Evolutionary conservation across 352 stramenopile genomes (phyloP).

Genomic region (Pythium rishiriense): DNA sequence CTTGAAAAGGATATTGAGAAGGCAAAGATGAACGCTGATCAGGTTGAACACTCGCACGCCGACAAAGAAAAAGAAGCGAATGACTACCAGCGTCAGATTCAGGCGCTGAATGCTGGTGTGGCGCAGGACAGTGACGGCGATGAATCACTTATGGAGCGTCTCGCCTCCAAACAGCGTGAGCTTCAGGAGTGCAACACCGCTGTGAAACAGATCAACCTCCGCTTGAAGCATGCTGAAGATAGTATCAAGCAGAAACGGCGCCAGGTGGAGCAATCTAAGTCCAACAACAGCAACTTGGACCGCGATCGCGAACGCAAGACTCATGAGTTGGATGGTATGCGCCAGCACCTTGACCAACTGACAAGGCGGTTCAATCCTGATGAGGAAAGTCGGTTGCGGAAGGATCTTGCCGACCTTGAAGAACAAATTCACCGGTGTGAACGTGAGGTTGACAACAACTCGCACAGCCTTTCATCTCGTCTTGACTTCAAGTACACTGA

Average conservation of each 20-base stretch:
- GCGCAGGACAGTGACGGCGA: slow-evolving; percentile 72
- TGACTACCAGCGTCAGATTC: slow-evolving; percentile 82
- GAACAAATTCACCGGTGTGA: slow-evolving; percentile 65
- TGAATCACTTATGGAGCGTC: slow-evolving; percentile 72
- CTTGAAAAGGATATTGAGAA: slow-evolving; percentile 86
- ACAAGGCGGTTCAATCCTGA: slow-evolving; percentile 74
- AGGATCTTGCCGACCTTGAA: slow-evolving; percentile 61
- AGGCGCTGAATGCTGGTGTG: slow-evolving; percentile 86
- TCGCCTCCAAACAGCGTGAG: slow-evolving; percentile 78
- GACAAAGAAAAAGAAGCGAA: slow-evolving; percentile 67
- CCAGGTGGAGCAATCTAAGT: slow-evolving; percentile 69
- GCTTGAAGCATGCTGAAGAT: slow-evolving; percentile 92
- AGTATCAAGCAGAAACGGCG: slow-evolving; percentile 75
- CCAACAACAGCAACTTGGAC: slow-evolving; percentile 75
- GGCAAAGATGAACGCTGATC: slow-evolving; percentile 59
- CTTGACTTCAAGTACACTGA: slow-evolving; percentile 97
- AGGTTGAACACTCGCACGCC: slow-evolving; percentile 45
- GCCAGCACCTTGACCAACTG: slow-evolving; percentile 50
- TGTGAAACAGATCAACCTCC: slow-evolving; percentile 92
- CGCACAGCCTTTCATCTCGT: slow-evolving; percentile 92
- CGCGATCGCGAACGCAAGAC: slow-evolving; percentile 67
- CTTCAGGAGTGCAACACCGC: slow-evolving; percentile 77
- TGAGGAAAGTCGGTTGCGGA: slow-evolving; percentile 66
- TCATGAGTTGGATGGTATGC: slow-evolving; percentile 65
- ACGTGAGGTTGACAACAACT: slow-evolving; percentile 92